These are phyloP conservation scores for Paraphaeosphaeria sporulosa DNA, from an alignment of 2,329 filamentous ascomycete genomes.

Conservation along the genomic window DNA sequence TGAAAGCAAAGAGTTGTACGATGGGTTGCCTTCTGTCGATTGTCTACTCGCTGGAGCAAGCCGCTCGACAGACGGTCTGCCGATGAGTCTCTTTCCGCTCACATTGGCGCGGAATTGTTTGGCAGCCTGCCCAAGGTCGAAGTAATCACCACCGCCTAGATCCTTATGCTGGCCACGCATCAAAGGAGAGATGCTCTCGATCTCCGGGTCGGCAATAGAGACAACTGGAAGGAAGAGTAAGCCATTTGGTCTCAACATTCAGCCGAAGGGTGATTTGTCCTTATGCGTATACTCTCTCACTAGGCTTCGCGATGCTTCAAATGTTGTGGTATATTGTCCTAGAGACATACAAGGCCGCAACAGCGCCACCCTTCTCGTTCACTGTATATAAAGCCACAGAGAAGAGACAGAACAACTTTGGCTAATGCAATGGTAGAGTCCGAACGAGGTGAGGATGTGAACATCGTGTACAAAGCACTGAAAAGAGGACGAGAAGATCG, in stretches of 20 bases:
- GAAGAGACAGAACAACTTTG: neutral
- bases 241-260: conserved; percentile 21
- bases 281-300: neutral
- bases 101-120: conserved; percentile 50
- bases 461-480: neutral
- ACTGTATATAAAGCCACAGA: neutral
- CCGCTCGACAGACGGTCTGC: conserved; percentile 49
- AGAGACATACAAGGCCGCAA: neutral
- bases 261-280: neutral
- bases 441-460: neutral
- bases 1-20: conserved; percentile 39
- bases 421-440: neutral
- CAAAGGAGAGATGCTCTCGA: conserved; percentile 57
- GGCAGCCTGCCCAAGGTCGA: conserved; percentile 48
- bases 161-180: conserved; percentile 56
- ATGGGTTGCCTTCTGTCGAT: conserved; percentile 37
- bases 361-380: neutral
- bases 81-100: conserved; percentile 52
- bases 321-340: neutral
- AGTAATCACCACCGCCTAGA: conserved; percentile 52
- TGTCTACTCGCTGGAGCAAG: conserved; percentile 30
- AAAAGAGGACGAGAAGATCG: neutral
- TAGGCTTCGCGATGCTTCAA: neutral
- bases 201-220: conserved; percentile 55
- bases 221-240: conserved; percentile 50